Conservation (phyloP, 768 basidiomycete genomes). For the Suillus discolor region DNA sequence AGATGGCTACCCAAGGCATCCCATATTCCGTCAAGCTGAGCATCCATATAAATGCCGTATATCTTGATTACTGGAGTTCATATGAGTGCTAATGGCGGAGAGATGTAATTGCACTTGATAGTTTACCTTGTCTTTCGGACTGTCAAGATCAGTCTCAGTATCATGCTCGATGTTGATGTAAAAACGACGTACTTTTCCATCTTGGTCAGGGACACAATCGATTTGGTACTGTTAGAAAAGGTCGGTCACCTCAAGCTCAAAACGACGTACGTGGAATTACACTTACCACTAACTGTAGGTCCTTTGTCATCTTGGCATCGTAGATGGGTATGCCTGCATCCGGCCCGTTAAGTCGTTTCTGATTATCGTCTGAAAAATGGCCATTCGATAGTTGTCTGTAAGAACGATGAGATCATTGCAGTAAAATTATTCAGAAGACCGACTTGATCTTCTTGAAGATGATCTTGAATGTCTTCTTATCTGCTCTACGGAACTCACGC, state of each 20-base stretch:
- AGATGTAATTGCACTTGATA: neutral
- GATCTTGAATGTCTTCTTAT: constrained; percentile 50
- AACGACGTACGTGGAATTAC: neutral
- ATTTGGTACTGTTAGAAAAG: constrained; percentile 46
- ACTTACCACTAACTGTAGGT: constrained; percentile 52
- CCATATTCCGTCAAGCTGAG: constrained; percentile 51
- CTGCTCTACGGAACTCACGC: constrained; percentile 46
- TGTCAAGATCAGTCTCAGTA: constrained; percentile 20
- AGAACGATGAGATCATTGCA: neutral
- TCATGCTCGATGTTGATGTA: neutral
- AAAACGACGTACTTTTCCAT: constrained; percentile 26
- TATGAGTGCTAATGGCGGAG: neutral
- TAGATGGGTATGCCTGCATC: constrained; percentile 57
- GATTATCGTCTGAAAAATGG: constrained; percentile 69
- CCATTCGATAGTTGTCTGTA: constrained; percentile 68
- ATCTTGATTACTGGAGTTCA: constrained; percentile 43
- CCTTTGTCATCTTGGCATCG: constrained; percentile 66
- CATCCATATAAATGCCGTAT: constrained; percentile 53
- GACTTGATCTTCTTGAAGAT: constrained; percentile 72
- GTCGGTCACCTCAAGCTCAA: neutral
- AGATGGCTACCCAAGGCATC: constrained; percentile 45
- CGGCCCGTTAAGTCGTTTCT: constrained; percentile 54
- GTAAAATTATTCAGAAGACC: constrained; percentile 14
- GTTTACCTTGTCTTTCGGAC: constrained; percentile 42
- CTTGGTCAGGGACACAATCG: constrained; percentile 46